phyloP scores from a whole-genome alignment of 2,329 filamentous ascomycete species.

The Raffaelea arxii region DNA sequence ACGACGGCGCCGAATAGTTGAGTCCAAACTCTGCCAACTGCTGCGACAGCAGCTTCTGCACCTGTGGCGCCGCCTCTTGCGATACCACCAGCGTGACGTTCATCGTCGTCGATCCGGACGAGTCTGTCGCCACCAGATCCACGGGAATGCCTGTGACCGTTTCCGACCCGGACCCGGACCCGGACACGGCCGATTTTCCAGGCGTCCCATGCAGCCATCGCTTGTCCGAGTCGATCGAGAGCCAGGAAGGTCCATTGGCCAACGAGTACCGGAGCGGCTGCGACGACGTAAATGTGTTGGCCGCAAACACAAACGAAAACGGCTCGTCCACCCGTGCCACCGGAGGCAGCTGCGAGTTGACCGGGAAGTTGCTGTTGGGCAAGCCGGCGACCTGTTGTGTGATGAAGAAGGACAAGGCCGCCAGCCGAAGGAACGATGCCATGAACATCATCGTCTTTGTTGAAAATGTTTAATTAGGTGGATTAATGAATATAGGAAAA shows the following conservation, averaged over 20 bases:
- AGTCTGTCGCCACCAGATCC: conserved; percentile 59
- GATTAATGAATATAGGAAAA: too few species aligned
- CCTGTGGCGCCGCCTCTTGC: conserved; percentile 39
- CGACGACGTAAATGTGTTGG: conserved; percentile 59
- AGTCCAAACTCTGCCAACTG: conserved; percentile 48
- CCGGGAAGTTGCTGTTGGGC: conserved; percentile 52
- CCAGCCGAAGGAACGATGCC: not conserved
- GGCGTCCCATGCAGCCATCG: conserved; percentile 66
- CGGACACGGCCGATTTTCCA: conserved; percentile 36
- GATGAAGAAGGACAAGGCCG: conserved; percentile 8
- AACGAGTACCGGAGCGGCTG: conserved; percentile 55
- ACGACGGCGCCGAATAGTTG: conserved; percentile 47
- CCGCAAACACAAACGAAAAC: conserved; percentile 64
- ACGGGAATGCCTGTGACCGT: conserved; percentile 50
- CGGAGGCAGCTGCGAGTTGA: conserved; percentile 77
- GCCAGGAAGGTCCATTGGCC: conserved; percentile 57
- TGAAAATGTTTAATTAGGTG: too few species aligned
- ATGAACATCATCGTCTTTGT: too few species aligned
- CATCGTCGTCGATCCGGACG: conserved; percentile 51
- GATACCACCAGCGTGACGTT: conserved; percentile 64
- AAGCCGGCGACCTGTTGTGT: conserved; percentile 17
- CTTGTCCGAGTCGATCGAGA: conserved; percentile 56
- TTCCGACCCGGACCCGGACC: too few species aligned
- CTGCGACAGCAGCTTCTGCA: conserved; percentile 46
- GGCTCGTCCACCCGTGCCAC: conserved; percentile 59